These are phyloP conservation scores for Chrysanthemum lavandulifolium DNA, from an alignment of 129 eudicot genomes.

Conservation along the genomic window DNA sequence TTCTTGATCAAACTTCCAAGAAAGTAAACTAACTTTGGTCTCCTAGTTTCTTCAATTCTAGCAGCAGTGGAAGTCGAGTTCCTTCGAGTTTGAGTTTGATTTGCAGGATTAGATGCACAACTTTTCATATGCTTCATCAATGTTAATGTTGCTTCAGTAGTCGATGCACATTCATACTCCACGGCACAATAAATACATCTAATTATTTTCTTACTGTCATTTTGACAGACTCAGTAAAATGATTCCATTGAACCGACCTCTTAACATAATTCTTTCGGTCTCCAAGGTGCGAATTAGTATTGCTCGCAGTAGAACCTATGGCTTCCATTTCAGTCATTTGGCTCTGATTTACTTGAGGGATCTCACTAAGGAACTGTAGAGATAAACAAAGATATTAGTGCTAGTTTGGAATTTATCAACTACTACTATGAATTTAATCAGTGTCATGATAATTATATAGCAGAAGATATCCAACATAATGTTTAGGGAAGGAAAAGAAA, in stretches of 20 bases:
- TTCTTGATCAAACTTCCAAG: conserved; percentile 1
- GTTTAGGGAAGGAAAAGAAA: conserved; percentile 2
- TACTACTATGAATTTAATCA: too few species aligned
- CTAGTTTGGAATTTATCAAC: too few species aligned
- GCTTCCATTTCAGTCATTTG: conserved; percentile 7
- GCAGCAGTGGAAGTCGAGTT: neutral
- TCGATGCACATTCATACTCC: neutral
- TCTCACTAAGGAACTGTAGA: conserved; percentile 11
- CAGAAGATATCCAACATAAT: neutral
- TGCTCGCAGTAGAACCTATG: neutral
- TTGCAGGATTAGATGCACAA: neutral
- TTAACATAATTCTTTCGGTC: neutral
- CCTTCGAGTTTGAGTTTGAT: neutral
- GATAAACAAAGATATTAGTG: neutral
- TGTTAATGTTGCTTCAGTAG: neutral
- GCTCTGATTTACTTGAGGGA: neutral
- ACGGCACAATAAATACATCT: too few species aligned
- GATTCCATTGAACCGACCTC: conserved; percentile 13
- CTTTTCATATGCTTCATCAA: conserved; percentile 11
- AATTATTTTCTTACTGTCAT: neutral
- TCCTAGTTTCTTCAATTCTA: neutral
- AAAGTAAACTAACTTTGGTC: neutral
- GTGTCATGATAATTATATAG: neutral
- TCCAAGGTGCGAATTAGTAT: neutral
- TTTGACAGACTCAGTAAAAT: conserved; percentile 1